Evolutionary conservation across 2,329 filamentous ascomycete genomes (phyloP), one percentile per base, ranked within the genome.

Genomic region (Sporothrix brasiliensis): DNA sequence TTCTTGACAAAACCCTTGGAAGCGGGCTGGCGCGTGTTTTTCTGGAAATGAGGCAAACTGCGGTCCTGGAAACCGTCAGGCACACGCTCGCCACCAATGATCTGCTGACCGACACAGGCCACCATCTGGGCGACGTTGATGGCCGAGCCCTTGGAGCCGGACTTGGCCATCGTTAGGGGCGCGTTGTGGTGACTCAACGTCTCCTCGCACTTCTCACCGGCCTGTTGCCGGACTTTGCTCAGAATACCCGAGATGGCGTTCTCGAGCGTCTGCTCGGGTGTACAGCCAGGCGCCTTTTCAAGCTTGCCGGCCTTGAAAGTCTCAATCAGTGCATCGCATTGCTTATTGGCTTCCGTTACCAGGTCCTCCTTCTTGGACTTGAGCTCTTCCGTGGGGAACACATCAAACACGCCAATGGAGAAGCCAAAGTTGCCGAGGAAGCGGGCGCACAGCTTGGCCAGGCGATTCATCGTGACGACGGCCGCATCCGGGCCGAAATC

Each of bases 101-200:
- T 97, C 76, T 99, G 95, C 81, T 99, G 95, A 67, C 95, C 95
- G 78, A 99, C 95, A 71, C 94, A 89, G 70, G 95, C 94, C 78
- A 98, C 92, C 95, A 99, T 99, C 83, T 99, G 95, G 10, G 95
- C 95, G 47, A 99, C 95, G 84, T 99, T 99, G 84, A 99, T 96
- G 76, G 92, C 91, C 5, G 93, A 97, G 78, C 95, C 95, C 80
- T 99, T 99, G 69, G 94, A 98, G 65, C 95, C 95, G 14, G 93
- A 98, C 73, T 92, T 95, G 72, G 95, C 95, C 95, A 99, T 99
- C 82, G 97, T 91, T 73, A 98, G 85, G 6, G 95, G 94, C 0
- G 95, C 90, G 76, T 99, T 99, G 82, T 93, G 93, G 73, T 89
- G 91, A 81, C 93, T 97, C 49, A 99, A 84, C 67, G 94, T 93